A percentile compares a stretch with the other conserved stretches of the same genome.
phyloP scores from a whole-genome alignment of 805 yeast genomes.

The Starmerella sp. region DNA sequence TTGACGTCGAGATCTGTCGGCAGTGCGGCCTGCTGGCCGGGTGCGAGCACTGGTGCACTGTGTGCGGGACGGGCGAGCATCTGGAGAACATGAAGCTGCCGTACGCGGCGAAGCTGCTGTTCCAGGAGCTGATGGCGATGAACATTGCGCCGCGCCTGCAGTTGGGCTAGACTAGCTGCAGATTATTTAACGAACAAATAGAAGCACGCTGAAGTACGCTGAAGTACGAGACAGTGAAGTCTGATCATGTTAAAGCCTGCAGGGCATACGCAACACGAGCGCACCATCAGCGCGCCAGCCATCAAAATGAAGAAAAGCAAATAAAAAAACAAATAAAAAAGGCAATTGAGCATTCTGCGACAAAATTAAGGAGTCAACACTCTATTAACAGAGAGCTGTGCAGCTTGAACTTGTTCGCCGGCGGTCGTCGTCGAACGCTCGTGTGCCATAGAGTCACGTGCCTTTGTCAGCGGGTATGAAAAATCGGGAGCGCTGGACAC shows the following conservation, averaged over 20 bases:
- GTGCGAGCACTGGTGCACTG: conserved; percentile 94
- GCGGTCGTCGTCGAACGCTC: too few relatives aligned
- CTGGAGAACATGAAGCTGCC: conserved; percentile 93
- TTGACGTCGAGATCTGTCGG: conserved; percentile 91
- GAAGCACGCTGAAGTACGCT: too few relatives aligned
- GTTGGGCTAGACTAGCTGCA: conserved; percentile 28
- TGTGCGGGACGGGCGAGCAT: conserved; percentile 78
- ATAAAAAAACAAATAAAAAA: not conserved
- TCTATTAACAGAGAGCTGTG: too few relatives aligned
- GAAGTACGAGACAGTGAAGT: too few relatives aligned
- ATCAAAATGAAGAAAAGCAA: not conserved
- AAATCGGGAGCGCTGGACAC: not conserved
- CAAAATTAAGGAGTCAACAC: too few relatives aligned
- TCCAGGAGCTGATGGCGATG: conserved; percentile 97
- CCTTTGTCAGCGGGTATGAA: not conserved
- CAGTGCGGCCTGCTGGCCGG: conserved; percentile 89
- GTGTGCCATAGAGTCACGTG: not conserved
- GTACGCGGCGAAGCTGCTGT: conserved; percentile 92
- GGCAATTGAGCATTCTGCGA: too few relatives aligned
- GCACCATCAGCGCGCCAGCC: too few relatives aligned
- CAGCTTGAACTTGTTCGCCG: too few relatives aligned
- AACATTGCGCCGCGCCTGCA: conserved; percentile 93
- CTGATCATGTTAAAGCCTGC: too few relatives aligned
- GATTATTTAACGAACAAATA: not conserved
- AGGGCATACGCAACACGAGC: too few relatives aligned